Percentiles rank a stretch among this genome's conserved stretches.
Evolutionary conservation across 768 basidiomycete genomes (phyloP).

Genomic region (Sistotremastrum suecicum): DNA sequence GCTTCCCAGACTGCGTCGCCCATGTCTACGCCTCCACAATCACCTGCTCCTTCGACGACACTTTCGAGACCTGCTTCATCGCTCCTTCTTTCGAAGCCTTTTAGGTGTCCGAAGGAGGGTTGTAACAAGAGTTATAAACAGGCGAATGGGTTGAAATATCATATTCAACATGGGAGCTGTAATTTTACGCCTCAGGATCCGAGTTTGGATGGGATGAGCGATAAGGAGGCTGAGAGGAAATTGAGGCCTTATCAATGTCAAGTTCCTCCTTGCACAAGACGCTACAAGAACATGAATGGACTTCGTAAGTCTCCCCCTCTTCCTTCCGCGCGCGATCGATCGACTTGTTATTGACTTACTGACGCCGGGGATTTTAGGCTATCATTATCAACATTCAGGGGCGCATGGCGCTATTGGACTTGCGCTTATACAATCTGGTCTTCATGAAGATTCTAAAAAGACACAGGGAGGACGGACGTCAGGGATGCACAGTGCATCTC

Average conservation of each 20-base stretch:
- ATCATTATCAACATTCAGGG: constrained; percentile 94
- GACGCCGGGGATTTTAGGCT: constrained; percentile 21
- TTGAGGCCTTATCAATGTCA: constrained; percentile 81
- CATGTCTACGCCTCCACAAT: neutral
- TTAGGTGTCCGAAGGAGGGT: constrained; percentile 86
- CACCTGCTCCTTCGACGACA: constrained; percentile 17
- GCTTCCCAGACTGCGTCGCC: constrained; percentile 13
- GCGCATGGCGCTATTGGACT: constrained; percentile 89
- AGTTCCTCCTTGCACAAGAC: constrained; percentile 69
- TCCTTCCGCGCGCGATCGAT: constrained; percentile 1
- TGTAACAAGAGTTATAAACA: constrained; percentile 80
- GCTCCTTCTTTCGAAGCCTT: constrained; percentile 69
- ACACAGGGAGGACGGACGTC: no score
- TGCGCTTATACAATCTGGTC: constrained; percentile 63
- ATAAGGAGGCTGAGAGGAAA: constrained; percentile 73
- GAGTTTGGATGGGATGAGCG: constrained; percentile 23
- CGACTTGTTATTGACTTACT: constrained; percentile 3
- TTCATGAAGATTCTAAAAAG: constrained; percentile 26
- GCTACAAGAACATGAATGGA: constrained; percentile 99
- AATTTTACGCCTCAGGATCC: constrained; percentile 79
- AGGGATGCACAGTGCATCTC: no score
- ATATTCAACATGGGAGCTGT: constrained; percentile 85
- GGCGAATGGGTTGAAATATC: constrained; percentile 71
- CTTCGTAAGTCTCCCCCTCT: constrained; percentile 29
- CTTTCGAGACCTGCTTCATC: constrained; percentile 40